Conservation (phyloP, 2,329 filamentous ascomycete genomes). For the Clarireedia hainanense region DNA sequence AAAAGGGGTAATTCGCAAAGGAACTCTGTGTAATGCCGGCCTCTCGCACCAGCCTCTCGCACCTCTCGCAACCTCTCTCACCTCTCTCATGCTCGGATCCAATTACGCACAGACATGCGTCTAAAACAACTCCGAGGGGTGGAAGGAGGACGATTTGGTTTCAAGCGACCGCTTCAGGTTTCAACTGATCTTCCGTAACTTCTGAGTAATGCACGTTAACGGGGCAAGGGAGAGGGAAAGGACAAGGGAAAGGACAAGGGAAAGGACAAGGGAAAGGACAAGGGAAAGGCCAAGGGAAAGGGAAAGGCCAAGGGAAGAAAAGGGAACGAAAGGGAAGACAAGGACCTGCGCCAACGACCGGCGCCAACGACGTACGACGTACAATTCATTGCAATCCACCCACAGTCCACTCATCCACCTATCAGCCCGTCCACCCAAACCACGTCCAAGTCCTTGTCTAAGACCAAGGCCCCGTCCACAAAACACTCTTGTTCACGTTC, state of each 20-base stretch:
- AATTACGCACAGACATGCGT: conserved; percentile 27
- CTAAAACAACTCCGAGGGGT: conserved; percentile 26
- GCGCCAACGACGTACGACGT: too few species aligned
- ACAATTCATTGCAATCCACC: too few species aligned
- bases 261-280: too few species aligned
- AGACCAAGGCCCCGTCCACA: background rate
- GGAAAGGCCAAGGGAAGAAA: too few species aligned
- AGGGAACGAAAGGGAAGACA: too few species aligned
- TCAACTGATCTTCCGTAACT: conserved; percentile 23
- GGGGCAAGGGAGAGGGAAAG: background rate
- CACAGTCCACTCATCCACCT: too few species aligned
- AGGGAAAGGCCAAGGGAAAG: too few species aligned
- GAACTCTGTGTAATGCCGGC: background rate
- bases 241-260: too few species aligned
- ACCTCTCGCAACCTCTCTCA: background rate
- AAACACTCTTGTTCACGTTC: conserved; percentile 22
- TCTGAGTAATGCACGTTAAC: conserved; percentile 6
- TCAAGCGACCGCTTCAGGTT: conserved; percentile 26
- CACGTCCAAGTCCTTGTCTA: too few species aligned
- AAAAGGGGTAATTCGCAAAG: too few species aligned
- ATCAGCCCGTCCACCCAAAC: too few species aligned
- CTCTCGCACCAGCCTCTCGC: background rate
- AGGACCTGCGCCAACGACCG: too few species aligned
- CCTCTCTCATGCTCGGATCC: conserved; percentile 5
- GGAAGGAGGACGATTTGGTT: conserved; percentile 28